A percentile compares a stretch with the other conserved stretches of the same genome.
Evolutionary conservation across 2,329 filamentous ascomycete species (phyloP).

Genomic region (Ophiostoma himal-ulmi): DNA sequence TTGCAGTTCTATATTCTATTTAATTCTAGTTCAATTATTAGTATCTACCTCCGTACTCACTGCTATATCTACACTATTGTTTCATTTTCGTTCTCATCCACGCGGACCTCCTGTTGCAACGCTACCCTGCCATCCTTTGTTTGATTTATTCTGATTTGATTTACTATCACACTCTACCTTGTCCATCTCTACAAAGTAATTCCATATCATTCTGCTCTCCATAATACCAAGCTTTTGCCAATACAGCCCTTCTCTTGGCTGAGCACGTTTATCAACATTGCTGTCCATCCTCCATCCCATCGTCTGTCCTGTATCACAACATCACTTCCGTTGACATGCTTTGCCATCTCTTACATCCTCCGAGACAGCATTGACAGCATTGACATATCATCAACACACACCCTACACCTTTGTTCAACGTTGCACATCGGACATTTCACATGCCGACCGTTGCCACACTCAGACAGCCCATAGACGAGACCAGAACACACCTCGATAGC

Average conservation of each 20-base stretch:
- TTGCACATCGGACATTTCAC: not conserved
- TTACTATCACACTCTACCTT: not conserved
- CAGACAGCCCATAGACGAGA: too few species aligned
- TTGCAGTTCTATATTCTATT: too few species aligned
- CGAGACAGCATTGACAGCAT: not conserved
- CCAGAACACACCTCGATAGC: not conserved
- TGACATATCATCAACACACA: not conserved
- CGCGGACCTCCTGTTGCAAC: not conserved
- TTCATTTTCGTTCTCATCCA: not conserved
- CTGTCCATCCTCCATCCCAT: not conserved
- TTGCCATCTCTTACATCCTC: not conserved
- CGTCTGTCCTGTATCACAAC: not conserved
- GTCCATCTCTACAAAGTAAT: not conserved
- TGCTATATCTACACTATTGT: not conserved
- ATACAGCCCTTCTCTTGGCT: not conserved
- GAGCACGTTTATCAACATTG: constrained; percentile 2
- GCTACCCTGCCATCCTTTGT: not conserved
- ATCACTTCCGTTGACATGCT: not conserved
- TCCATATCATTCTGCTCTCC: too few species aligned
- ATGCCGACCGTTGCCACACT: not conserved
- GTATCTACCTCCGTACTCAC: not conserved
- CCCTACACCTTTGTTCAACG: not conserved
- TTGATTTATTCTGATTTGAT: too few species aligned
- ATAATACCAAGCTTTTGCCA: constrained; percentile 9
- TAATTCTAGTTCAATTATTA: too few species aligned